Percentiles rank a stretch among this genome's conserved stretches.
Conservation (phyloP, 805 yeast species). For the Cyberlindnera euphorbiiphila region DNA sequence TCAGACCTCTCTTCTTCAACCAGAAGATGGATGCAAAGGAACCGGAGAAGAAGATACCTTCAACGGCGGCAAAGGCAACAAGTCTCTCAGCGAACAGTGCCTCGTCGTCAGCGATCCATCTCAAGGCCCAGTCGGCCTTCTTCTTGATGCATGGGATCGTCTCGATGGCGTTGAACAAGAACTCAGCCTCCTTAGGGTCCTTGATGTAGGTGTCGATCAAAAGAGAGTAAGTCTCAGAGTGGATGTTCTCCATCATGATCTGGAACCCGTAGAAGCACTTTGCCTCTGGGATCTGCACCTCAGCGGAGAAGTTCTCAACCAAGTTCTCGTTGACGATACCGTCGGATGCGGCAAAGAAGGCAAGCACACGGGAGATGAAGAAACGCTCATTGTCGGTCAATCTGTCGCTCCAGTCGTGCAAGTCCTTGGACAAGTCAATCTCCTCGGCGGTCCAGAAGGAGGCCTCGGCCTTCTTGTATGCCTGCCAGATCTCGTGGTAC, state of each 20-base stretch:
- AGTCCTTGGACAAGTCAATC: constrained; percentile 90
- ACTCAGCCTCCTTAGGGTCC: constrained; percentile 91
- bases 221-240: constrained; percentile 93
- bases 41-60: constrained; percentile 97
- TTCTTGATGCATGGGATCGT: constrained; percentile 93
- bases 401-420: constrained; percentile 86
- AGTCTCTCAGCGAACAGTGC: constrained; percentile 93
- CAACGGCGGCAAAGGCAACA: constrained; percentile 98
- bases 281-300: constrained; percentile 96
- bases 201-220: constrained; percentile 93
- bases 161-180: constrained; percentile 91
- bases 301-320: constrained; percentile 96
- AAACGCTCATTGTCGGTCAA: constrained; percentile 89
- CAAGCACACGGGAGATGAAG: constrained; percentile 88
- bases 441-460: constrained; percentile 99
- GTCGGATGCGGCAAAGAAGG: constrained; percentile 98
- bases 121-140: constrained; percentile 98
- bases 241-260: constrained; percentile 99
- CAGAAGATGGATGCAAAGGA: constrained; percentile 98
- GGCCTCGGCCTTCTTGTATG: constrained; percentile 98
- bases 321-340: constrained; percentile 97
- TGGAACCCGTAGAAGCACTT: constrained; percentile 99
- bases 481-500: constrained; percentile 98
- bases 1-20: constrained; percentile 97
- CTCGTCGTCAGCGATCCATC: constrained; percentile 89